Evolutionary conservation across 192 early-diverging fungal genomes (phyloP).

Genomic region (Gonapodya prolifera): DNA sequence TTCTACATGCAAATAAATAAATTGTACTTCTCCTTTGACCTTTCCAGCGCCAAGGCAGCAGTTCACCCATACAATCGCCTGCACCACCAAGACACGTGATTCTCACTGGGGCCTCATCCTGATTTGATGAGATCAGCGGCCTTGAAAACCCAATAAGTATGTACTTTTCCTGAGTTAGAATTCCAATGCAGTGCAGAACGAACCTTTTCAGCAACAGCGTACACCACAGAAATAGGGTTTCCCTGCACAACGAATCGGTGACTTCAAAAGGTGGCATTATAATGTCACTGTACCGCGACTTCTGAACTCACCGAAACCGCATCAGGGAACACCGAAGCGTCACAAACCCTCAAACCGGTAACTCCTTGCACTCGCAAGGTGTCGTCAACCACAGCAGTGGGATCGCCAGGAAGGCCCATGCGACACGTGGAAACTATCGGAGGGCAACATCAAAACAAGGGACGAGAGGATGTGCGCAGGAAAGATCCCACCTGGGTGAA

Average conservation of each 20-base stretch:
- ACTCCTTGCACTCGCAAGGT: neutral
- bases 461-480: neutral
- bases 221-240: neutral
- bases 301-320: neutral
- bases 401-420: neutral
- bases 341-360: neutral
- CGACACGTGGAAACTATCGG: neutral
- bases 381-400: neutral
- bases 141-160: no score
- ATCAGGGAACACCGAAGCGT: conserved; percentile 3
- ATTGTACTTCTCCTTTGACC: no score
- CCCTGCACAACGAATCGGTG: no score
- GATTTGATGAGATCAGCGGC: no score
- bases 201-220: neutral
- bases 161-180: no score
- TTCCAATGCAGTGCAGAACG: no score
- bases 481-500: neutral
- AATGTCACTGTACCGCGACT: neutral
- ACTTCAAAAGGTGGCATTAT: no score
- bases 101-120: no score
- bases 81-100: no score
- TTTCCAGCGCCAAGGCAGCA: no score
- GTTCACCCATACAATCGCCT: no score
- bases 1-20: no score
- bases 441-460: neutral